Evolutionary conservation across 2,329 filamentous ascomycete species (phyloP), one percentile per base, ranked within the genome.

Genomic region (Fusarium sublunatum): DNA sequence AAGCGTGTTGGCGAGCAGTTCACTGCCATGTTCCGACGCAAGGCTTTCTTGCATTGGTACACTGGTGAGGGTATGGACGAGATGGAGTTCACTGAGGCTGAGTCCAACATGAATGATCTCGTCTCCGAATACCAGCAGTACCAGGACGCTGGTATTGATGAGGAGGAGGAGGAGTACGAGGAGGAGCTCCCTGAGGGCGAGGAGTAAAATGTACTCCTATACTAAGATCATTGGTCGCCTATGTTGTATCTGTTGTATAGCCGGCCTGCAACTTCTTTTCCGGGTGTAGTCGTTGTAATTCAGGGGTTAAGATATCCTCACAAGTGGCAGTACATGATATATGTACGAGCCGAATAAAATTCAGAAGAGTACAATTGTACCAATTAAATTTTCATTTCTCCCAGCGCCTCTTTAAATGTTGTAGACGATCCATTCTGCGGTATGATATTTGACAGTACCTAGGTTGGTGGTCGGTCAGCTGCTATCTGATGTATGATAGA

Each of bases 41-140:
- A 98, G 91, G 95, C 95, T 89, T 99, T 99, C 93, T 92, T 99
- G 88, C 95, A 98, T 87, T 99, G 95, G 95, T 99, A 99, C 86
- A 99, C 95, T 88, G 93, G 93, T 78, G 95, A 99, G 88, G 95
- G 95, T 85, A 99, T 99, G 95, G 95, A 99, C 83, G 95, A 99
- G 90, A 98, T 99, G 95, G 95, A 99, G 86, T 99, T 99, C 87
- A 99, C 95, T 78, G 95, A 99, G 88, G 95, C 95, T 74, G 95
- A 99, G 90, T 96, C 92, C 83, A 99, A 99, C 88, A 98, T 99
- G 95, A 98, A 99, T 86, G 95, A 99, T 82, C 86, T 99, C 78
- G 94, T 99, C 75, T 96, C 93, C 64, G 95, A 99, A 83, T 99
- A 99, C 87, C 95, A 98, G 88, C 95, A 99, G 83, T 99, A 99